Evolutionary conservation across 495 filamentous ascomycete genomes (phyloP), one percentile per base, ranked within the genome.

Genomic region (Cercophora newfieldiana): DNA sequence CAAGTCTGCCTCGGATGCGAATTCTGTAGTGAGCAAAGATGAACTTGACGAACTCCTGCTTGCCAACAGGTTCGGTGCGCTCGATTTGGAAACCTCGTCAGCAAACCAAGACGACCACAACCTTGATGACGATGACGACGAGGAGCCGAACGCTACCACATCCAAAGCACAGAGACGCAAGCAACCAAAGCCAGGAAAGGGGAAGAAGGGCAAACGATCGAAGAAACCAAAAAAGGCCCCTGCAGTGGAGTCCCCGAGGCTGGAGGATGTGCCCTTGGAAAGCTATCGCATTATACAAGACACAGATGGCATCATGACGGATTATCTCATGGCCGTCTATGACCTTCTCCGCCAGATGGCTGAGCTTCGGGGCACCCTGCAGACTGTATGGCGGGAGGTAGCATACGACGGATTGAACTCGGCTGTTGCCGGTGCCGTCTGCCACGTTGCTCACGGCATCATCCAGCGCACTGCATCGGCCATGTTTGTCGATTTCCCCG

Each of bases 371-470:
- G 18, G 59, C 26, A 73, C 76, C 47, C 25, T 83, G 44, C 80
- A 82, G 59, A 67, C 59, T 8, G n/a, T 77, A 18, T 84, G 81
- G 82, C 74, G 63, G 18, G 71, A 84, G n/a, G 78, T 81, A 37
- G 78, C 80, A 3, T 80, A 82, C 66, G 65, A 74, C 1, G 74
- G 71, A 7, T 70, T 84, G 28, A 84, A 84, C 61, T 73, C 66
- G 37, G 83, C 80, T 6, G 75, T 81, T 31, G 82, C 82, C 25
- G 81, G 76, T 3, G 69, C 77, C 3, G 14, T 82, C 22, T 81
- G 75, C 31, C 80, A 80, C 57, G 33, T 80, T 10, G 78, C 81
- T 51, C 69, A 81, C 47, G 55, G 65, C 21, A 78, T 80, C 71
- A 64, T 84, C 58, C 72, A 79, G 53, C 69, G 72, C 31, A 60